Base-by-base conservation (phyloP, 306 rosid species). In the Vigna unguiculata region DNA sequence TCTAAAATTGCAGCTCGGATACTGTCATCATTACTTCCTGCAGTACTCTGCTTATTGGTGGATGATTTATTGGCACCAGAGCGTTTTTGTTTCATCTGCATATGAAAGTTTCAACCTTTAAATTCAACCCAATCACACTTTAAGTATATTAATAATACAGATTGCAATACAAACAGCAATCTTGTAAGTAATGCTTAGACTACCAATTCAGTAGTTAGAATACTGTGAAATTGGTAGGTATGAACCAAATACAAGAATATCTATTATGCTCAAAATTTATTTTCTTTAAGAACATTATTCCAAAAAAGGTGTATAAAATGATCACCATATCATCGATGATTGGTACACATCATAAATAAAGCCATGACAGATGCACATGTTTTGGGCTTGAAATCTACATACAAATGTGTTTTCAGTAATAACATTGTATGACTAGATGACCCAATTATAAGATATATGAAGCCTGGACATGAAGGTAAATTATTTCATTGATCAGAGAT, bases 1-100 rank as follows among this genome's bases (percentile, higher is more conserved):
- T 94, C 98, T 88, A 94, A 73, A 74, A 94, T 85, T 80, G 93
- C 89, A 71, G 90, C 75, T 53, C 93, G 87, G 54, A 90, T 57
- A 65, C 86, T 90, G 71, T 91, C 94, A 67, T 83, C 82, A 71
- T 87, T 89, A 65, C 80, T 87, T 74, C 93, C 92, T 34, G 87
- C 81, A 61, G 88, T 71, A 69, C 78, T 86, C 47, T 84, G 90
- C 63, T 87, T 93, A 75, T 85, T 90, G 17, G 83, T 54, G 46
- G 89, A 85, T 83, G 87, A 79, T 90, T 70, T 82, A 78, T 52
- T 79, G 48, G 58, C 78, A 71, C 80, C 59, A 66, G 64, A 77
- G 30, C 83, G 83, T 41, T 85, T 89, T 82, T 85, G 87, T 75
- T 90, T 84, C 83, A 91, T 83, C 98, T 94, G 83, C 85, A 87